Conservation (phyloP, 768 basidiomycete genomes). For the Leccinum subtestaceum region DNA sequence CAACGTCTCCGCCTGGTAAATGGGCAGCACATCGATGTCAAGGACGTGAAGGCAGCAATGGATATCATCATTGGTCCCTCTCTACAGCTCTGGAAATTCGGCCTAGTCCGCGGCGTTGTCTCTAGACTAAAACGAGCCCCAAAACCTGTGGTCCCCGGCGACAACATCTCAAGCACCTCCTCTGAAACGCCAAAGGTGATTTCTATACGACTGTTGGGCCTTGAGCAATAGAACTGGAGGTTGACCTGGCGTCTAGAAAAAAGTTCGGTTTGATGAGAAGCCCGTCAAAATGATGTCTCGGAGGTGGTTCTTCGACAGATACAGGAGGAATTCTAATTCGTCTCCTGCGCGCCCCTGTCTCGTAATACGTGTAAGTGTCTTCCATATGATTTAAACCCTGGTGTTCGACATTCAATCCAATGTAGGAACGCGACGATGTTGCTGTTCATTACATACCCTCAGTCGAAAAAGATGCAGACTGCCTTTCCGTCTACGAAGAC, state of each 20-base stretch:
- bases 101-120: constrained; percentile 6
- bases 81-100: constrained; percentile 20
- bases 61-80: constrained; percentile 24
- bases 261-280: constrained; percentile 28
- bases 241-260: constrained; percentile 15
- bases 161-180: constrained; percentile 6
- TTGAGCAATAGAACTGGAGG: not conserved
- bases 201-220: not conserved
- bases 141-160: constrained; percentile 7
- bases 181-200: constrained; percentile 19
- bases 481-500: constrained; percentile 29
- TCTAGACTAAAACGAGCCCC: constrained; percentile 8
- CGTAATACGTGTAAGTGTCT: constrained; percentile 21
- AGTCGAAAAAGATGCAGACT: constrained; percentile 19
- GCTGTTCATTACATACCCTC: not conserved
- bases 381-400: not conserved
- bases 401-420: not conserved
- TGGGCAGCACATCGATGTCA: constrained; percentile 14
- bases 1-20: constrained; percentile 11
- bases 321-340: constrained; percentile 8
- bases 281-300: constrained; percentile 26
- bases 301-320: constrained; percentile 17
- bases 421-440: constrained; percentile 13
- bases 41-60: constrained; percentile 15
- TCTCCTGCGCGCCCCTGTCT: constrained; percentile 30